These are phyloP conservation scores for Vitis hybrid DNA, from an alignment of 177 flowering plant species.

Conservation along the genomic window DNA sequence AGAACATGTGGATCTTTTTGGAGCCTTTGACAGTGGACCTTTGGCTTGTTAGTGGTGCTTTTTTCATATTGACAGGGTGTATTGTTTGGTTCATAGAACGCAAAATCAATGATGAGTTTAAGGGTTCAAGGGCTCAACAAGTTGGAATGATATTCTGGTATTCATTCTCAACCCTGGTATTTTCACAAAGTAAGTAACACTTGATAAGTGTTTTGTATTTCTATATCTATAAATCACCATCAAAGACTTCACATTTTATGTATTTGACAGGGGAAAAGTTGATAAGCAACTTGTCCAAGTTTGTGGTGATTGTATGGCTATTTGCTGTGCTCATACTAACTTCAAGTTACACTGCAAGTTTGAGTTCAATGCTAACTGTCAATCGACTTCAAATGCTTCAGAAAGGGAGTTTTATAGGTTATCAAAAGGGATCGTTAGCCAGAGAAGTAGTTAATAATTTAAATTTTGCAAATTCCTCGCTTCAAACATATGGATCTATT, in stretches of 20 bases:
- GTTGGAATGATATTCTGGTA: too few relatives aligned
- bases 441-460: neutral
- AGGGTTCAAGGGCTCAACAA: too few relatives aligned
- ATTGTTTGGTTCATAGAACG: too few relatives aligned
- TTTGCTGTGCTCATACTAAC: slow-evolving; percentile 22
- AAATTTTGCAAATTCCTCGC: neutral
- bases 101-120: too few relatives aligned
- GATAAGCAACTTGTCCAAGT: slow-evolving; percentile 18
- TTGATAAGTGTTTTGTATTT: too few relatives aligned
- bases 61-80: too few relatives aligned
- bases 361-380: slow-evolving; percentile 26
- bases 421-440: slow-evolving; percentile 10
- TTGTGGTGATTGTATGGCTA: slow-evolving; percentile 25
- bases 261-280: neutral
- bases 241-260: neutral
- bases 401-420: slow-evolving; percentile 16
- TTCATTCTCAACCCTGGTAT: neutral
- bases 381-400: slow-evolving; percentile 17
- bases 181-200: slow-evolving; percentile 10
- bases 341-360: slow-evolving; percentile 23
- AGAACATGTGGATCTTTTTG: too few relatives aligned
- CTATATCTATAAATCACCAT: neutral
- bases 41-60: too few relatives aligned
- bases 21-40: too few relatives aligned
- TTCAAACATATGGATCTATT: neutral